A percentile compares a stretch with the other conserved stretches of the same genome.
Evolutionary conservation across 805 yeast species (phyloP).

Genomic region (Metschnikowia drakensbergensis): DNA sequence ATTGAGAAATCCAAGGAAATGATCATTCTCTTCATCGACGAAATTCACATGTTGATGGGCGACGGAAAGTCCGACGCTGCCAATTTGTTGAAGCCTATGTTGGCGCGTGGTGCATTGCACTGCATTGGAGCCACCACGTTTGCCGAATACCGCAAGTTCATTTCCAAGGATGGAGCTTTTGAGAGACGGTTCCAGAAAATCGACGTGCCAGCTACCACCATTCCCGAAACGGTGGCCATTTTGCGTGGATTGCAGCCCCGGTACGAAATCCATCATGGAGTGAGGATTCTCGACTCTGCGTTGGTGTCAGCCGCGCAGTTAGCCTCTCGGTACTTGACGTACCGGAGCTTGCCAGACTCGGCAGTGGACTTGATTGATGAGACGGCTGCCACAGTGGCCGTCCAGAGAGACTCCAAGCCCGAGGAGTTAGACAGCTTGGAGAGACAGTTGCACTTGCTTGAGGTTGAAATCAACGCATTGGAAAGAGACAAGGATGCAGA

Average conservation of each 20-base stretch:
- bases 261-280: constrained; percentile 97
- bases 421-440: constrained; percentile 93
- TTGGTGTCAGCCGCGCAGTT: constrained; percentile 90
- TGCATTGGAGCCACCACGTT: constrained; percentile 98
- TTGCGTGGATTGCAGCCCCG: constrained; percentile 93
- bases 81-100: constrained; percentile 91
- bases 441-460: constrained; percentile 84
- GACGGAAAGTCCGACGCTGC: constrained; percentile 98
- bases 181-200: constrained; percentile 98
- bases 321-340: constrained; percentile 91
- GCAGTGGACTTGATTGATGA: constrained; percentile 97
- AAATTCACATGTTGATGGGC: constrained; percentile 99
- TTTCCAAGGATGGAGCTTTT: constrained; percentile 97
- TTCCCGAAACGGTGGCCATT: constrained; percentile 91
- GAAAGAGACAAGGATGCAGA: constrained; percentile 92
- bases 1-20: constrained; percentile 82
- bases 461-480: constrained; percentile 93
- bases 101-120: constrained; percentile 93
- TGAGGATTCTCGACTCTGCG: constrained; percentile 90
- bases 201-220: constrained; percentile 91
- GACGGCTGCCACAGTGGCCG: constrained; percentile 94
- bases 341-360: constrained; percentile 93
- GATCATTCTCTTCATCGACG: constrained; percentile 92
- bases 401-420: constrained; percentile 96
- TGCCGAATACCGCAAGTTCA: constrained; percentile 86